Evolutionary conservation across 2,329 filamentous ascomycete species (phyloP).

Genomic region (Ophiostoma himal-ulmi): DNA sequence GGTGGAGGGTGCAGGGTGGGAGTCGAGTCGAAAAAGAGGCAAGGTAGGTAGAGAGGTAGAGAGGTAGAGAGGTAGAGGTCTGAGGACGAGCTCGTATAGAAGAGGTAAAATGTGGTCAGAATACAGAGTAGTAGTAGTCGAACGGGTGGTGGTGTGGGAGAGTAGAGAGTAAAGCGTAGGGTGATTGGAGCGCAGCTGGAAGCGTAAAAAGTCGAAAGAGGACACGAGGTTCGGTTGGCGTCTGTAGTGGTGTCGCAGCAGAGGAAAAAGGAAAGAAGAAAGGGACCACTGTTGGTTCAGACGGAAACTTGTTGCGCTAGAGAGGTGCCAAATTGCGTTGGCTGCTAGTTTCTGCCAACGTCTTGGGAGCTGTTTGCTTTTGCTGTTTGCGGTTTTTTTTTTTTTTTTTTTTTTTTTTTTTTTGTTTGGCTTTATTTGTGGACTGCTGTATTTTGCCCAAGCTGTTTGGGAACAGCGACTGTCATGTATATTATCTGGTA

Average conservation of each 20-base stretch:
- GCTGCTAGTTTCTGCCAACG: slow-evolving; percentile 22
- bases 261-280: not conserved
- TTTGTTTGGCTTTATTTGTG: not conserved
- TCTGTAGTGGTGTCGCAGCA: not conserved
- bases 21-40: not conserved
- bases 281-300: slow-evolving; percentile 21
- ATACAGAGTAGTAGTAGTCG: no score
- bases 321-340: slow-evolving; percentile 23
- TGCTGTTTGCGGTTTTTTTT: not conserved
- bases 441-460: not conserved
- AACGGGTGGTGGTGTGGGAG: not conserved
- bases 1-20: no score
- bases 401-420: not conserved
- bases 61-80: not conserved
- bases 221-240: not conserved
- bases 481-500: no score
- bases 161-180: not conserved
- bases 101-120: no score
- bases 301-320: slow-evolving; percentile 23
- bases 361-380: slow-evolving; percentile 2
- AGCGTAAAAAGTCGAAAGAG: slow-evolving; percentile 6
- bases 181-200: not conserved
- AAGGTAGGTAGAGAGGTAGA: not conserved
- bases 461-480: no score
- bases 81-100: not conserved